Evolutionary conservation across 2,329 filamentous ascomycete species (phyloP).

Genomic region (Xylariaceae sp.): DNA sequence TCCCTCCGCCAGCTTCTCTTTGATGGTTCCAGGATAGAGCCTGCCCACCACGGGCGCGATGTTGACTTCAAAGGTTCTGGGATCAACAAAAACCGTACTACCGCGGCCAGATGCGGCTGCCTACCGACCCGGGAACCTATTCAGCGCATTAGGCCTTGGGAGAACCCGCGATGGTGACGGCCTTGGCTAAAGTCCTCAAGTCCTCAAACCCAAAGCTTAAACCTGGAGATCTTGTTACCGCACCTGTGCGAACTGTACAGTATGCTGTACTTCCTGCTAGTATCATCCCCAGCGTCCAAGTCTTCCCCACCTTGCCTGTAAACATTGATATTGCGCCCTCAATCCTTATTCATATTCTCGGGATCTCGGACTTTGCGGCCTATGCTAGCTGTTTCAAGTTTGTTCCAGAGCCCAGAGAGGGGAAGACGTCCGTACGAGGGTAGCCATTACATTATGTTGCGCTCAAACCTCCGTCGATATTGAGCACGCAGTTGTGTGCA

Average conservation of each 20-base stretch:
- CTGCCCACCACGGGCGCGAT: too few species aligned
- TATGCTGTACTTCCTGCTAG: background rate
- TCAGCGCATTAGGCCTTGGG: background rate
- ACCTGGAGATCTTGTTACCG: background rate
- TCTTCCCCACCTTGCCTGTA: background rate
- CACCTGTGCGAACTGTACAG: background rate
- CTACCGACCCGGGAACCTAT: background rate
- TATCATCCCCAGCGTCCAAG: background rate
- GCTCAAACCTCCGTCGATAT: slow-evolving; percentile 84
- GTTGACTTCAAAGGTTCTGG: too few species aligned
- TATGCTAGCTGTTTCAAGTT: background rate
- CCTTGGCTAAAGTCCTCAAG: background rate
- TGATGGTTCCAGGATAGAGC: too few species aligned
- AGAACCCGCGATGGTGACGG: background rate
- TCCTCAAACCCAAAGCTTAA: background rate
- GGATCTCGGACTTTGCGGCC: background rate
- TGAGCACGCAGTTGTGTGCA: slow-evolving; percentile 85
- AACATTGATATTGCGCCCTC: background rate
- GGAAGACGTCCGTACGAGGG: background rate
- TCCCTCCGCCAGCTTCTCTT: too few species aligned
- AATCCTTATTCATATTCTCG: background rate
- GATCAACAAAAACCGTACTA: too few species aligned
- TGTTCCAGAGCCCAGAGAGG: background rate
- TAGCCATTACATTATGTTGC: slow-evolving; percentile 57
- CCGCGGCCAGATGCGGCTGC: background rate